These are phyloP conservation scores for Neonectria coccinea DNA, from an alignment of 2,329 filamentous ascomycete species.

Conservation along the genomic window DNA sequence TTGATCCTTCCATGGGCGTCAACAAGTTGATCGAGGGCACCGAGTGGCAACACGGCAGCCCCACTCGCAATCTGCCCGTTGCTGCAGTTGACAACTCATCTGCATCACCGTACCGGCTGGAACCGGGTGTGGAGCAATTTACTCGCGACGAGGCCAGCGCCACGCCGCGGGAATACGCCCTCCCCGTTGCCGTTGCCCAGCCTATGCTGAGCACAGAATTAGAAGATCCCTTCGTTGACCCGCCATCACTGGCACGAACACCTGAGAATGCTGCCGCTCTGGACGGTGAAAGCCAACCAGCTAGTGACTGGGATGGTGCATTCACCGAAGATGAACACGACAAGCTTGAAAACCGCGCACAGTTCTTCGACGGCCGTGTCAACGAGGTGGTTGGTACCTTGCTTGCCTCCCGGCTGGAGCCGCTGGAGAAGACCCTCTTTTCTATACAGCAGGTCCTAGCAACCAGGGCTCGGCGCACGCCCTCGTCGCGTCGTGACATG, in stretches of 20 bases:
- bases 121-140: conserved; percentile 62
- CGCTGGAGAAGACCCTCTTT: conserved; percentile 82
- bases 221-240: conserved; percentile 73
- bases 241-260: conserved; percentile 59
- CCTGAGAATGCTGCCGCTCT: conserved; percentile 63
- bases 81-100: conserved; percentile 51
- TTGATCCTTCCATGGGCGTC: conserved; percentile 78
- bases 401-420: conserved; percentile 80
- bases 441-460: conserved; percentile 79
- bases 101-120: conserved; percentile 63
- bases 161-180: conserved; percentile 69
- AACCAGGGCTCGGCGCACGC: conserved; percentile 65
- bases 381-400: conserved; percentile 85
- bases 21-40: conserved; percentile 68
- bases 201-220: conserved; percentile 65
- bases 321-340: conserved; percentile 85
- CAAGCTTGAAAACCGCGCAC: conserved; percentile 83
- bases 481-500: conserved; percentile 68
- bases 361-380: conserved; percentile 92
- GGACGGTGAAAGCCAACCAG: conserved; percentile 67
- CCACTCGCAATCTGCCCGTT: conserved; percentile 39
- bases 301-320: conserved; percentile 92
- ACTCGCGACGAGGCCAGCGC: conserved; percentile 80
- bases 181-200: conserved; percentile 60
- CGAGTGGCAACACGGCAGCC: conserved; percentile 52